phyloP scores from a whole-genome alignment of 148 eudicot species.

The Suaeda aralocaspica region DNA sequence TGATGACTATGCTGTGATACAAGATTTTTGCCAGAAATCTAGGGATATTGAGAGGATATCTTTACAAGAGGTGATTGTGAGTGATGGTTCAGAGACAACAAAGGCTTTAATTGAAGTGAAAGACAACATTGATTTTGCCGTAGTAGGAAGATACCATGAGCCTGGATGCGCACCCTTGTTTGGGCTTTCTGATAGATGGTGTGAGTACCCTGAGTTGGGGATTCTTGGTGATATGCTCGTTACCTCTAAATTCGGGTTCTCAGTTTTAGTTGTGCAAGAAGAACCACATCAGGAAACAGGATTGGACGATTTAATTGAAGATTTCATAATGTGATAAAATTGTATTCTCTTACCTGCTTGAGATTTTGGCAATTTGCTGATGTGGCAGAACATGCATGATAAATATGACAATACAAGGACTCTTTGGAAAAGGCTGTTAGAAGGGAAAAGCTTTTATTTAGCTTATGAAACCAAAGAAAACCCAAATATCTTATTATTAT shows the following conservation, averaged over 20 bases:
- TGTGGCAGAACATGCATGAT: background rate
- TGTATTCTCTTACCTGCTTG: background rate
- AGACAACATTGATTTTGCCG: constrained; percentile 16
- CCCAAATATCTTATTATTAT: no score
- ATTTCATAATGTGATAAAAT: constrained; percentile 3
- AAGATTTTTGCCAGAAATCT: constrained; percentile 2
- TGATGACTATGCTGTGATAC: constrained; percentile 24
- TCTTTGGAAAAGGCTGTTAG: no score
- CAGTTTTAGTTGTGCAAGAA: constrained; percentile 29
- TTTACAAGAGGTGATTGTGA: constrained; percentile 15
- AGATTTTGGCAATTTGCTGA: no score
- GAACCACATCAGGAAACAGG: constrained; percentile 15
- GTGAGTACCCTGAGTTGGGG: constrained; percentile 26
- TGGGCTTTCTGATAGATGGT: constrained; percentile 22
- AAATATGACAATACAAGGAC: no score
- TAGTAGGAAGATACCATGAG: constrained; percentile 26
- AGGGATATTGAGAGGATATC: constrained; percentile 10
- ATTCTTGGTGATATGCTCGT: constrained; percentile 25
- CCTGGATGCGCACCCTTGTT: background rate
- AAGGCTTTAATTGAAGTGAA: constrained; percentile 8
- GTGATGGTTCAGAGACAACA: constrained; percentile 20
- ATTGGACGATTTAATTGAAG: constrained; percentile 6
- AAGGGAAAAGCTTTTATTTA: no score
- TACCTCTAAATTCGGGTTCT: constrained; percentile 14
- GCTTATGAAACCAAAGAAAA: no score